Conservation (phyloP, 768 basidiomycete genomes). For the Lentinula sp. region DNA sequence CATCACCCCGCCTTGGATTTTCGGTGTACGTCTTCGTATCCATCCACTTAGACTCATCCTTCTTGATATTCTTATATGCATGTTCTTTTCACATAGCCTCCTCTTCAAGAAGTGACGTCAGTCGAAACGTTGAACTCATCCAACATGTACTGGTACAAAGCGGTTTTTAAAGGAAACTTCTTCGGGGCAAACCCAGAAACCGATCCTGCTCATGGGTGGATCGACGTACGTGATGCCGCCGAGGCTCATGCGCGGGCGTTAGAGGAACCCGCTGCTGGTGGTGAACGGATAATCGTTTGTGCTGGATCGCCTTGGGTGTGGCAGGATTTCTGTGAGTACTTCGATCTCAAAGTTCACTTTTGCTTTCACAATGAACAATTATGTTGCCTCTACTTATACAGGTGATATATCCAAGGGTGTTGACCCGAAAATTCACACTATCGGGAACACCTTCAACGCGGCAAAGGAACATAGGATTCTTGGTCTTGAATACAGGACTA, state of each 20-base stretch:
- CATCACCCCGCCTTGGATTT: constrained; percentile 45
- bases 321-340: neutral
- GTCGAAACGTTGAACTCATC: neutral
- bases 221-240: constrained; percentile 39
- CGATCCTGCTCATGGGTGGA: constrained; percentile 15
- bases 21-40: constrained; percentile 20
- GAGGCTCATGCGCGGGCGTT: constrained; percentile 41
- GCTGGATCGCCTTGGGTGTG: constrained; percentile 13
- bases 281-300: constrained; percentile 38
- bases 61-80: constrained; percentile 4
- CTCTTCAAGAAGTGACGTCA: constrained; percentile 1
- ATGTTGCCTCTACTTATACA: neutral
- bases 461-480: neutral
- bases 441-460: neutral
- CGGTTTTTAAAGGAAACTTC: neutral
- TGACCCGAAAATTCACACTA: neutral
- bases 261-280: constrained; percentile 33
- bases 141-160: neutral
- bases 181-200: neutral
- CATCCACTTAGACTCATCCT: neutral
- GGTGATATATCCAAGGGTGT: neutral
- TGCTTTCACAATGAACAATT: neutral
- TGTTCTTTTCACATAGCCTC: neutral
- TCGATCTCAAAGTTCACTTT: neutral
- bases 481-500: neutral